Conservation (phyloP, 805 yeast species). For the Helenozyma baotianmanensis region DNA sequence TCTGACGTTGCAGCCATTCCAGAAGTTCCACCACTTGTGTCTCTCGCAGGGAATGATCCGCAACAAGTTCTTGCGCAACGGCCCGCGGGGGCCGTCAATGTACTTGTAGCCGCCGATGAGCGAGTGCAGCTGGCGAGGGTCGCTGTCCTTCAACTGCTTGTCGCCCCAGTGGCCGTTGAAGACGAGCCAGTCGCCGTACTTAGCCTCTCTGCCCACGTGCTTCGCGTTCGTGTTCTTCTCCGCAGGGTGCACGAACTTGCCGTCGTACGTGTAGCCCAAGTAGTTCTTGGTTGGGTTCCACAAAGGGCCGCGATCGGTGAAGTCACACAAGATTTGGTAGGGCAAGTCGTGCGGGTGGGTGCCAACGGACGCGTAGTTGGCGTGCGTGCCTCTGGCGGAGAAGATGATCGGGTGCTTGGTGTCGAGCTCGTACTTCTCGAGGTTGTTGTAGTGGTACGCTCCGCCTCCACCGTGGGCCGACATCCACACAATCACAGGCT, state of each 20-base stretch:
- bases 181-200: slow-evolving; percentile 71
- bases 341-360: slow-evolving; percentile 96
- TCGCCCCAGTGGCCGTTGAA: slow-evolving; percentile 92
- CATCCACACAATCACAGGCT: slow-evolving; percentile 88
- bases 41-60: slow-evolving; percentile 76
- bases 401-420: slow-evolving; percentile 66
- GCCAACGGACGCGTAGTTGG: slow-evolving; percentile 93
- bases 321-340: slow-evolving; percentile 83
- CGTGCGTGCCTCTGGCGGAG: slow-evolving; percentile 95
- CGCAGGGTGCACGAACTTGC: slow-evolving; percentile 43
- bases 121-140: slow-evolving; percentile 80
- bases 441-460: slow-evolving; percentile 72
- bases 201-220: slow-evolving; percentile 47
- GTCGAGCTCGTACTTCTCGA: slow-evolving; percentile 56
- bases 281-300: slow-evolving; percentile 91
- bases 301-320: slow-evolving; percentile 89
- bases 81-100: slow-evolving; percentile 93
- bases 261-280: slow-evolving; percentile 77
- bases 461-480: slow-evolving; percentile 98
- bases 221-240: slow-evolving; percentile 37
- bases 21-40: slow-evolving; percentile 88
- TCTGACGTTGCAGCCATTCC: slow-evolving; percentile 78
- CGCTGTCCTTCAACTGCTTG: slow-evolving; percentile 55
- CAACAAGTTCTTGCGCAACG: slow-evolving; percentile 68
- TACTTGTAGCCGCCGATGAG: slow-evolving; percentile 81